Conservation (phyloP, 2,329 filamentous ascomycete species). For the Alternaria metachromatica region DNA sequence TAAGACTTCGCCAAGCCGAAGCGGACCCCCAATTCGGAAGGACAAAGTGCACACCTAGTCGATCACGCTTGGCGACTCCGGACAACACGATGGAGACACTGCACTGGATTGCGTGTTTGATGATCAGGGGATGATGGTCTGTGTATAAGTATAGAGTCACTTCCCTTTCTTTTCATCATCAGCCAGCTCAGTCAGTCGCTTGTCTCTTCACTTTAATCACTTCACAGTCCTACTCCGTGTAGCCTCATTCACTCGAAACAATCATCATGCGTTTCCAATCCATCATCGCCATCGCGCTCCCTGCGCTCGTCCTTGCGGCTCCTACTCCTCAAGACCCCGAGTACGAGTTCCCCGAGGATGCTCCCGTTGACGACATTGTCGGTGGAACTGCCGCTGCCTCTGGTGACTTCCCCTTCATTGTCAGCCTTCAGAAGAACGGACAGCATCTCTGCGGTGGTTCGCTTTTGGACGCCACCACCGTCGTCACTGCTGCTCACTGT, state of each 20-base stretch:
- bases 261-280: constrained; percentile 33
- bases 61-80: constrained; percentile 8
- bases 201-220: constrained; percentile 13
- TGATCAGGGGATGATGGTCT: not conserved
- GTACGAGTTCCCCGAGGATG: constrained; percentile 9
- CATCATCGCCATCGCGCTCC: constrained; percentile 28
- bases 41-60: constrained; percentile 13
- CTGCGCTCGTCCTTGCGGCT: constrained; percentile 26
- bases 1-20: constrained; percentile 17
- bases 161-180: constrained; percentile 2
- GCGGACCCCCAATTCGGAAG: constrained; percentile 8
- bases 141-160: constrained; percentile 16
- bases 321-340: constrained; percentile 31
- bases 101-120: not conserved
- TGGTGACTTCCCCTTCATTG: constrained; percentile 41
- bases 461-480: constrained; percentile 35
- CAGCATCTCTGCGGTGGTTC: constrained; percentile 39
- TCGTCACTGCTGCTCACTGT: constrained; percentile 41
- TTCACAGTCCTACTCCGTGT: constrained; percentile 2
- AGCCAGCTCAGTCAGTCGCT: constrained; percentile 20
- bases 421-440: constrained; percentile 27
- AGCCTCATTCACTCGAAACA: constrained; percentile 4
- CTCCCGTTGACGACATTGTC: constrained; percentile 25
- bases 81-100: constrained; percentile 9
- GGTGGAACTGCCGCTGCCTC: constrained; percentile 30